Conservation (phyloP, 306 rosid genomes). For the Begonia peltatifolia region DNA sequence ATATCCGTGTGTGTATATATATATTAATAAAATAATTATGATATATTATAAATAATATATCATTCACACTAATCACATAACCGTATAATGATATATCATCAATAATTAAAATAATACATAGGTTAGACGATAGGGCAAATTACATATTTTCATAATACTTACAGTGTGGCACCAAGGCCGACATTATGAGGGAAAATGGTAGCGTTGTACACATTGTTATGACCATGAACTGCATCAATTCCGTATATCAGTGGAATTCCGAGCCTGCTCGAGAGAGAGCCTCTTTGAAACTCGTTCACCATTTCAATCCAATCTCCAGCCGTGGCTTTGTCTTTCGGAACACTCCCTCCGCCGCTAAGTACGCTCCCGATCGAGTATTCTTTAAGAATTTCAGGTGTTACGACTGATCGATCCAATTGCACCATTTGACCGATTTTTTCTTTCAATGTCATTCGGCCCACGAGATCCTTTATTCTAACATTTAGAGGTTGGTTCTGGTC, state of each 20-base stretch:
- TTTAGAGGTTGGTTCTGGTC: constrained; percentile 1
- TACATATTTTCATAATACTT: background rate
- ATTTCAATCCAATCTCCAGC: constrained; percentile 5
- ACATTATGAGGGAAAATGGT: constrained; percentile 4
- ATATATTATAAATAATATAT: too few species aligned
- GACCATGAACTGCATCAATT: constrained; percentile 8
- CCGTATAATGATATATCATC: too few species aligned
- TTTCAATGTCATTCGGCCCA: constrained; percentile 2
- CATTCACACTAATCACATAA: too few species aligned
- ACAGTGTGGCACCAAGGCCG: constrained; percentile 2
- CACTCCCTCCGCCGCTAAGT: constrained; percentile 6
- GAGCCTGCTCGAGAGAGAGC: constrained; percentile 6
- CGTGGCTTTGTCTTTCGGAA: constrained; percentile 2
- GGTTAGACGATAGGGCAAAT: too few species aligned
- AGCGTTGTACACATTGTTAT: constrained; percentile 6
- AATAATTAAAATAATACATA: too few species aligned
- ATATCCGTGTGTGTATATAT: too few species aligned
- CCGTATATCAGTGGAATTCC: constrained; percentile 10
- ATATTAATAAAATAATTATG: too few species aligned
- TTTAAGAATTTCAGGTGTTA: constrained; percentile 6
- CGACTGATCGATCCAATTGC: background rate
- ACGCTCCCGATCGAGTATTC: constrained; percentile 11
- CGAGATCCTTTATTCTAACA: constrained; percentile 3
- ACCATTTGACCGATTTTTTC: constrained; percentile 9
- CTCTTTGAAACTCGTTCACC: constrained; percentile 5